These are phyloP conservation scores for Arthrobotrys sphaeroides DNA, from an alignment of 2,329 filamentous ascomycete genomes.

Conservation along the genomic window DNA sequence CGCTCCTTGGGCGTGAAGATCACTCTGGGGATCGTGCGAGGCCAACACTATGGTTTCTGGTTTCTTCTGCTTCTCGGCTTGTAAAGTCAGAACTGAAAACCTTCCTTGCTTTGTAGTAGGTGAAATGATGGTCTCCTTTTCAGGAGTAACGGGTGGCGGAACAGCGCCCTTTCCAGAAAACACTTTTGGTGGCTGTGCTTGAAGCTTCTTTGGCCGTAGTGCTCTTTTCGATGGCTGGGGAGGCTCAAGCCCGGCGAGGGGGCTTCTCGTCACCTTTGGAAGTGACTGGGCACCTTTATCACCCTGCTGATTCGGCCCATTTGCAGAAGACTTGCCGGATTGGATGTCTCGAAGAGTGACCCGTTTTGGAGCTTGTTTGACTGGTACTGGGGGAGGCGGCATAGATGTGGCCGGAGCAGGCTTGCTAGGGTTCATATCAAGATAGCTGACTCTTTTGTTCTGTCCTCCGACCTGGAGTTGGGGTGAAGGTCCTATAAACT, in stretches of 20 bases:
- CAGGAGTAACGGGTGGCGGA: neutral
- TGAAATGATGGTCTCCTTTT: neutral
- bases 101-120: neutral
- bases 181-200: neutral
- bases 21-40: too few species aligned
- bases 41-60: neutral
- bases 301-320: neutral
- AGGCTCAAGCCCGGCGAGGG: neutral
- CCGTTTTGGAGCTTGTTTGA: too few species aligned
- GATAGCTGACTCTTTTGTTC: conserved; percentile 16
- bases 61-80: conserved; percentile 3
- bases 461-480: conserved; percentile 5
- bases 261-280: neutral
- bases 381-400: too few species aligned
- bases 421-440: neutral
- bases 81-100: conserved; percentile 1
- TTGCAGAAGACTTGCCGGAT: too few species aligned
- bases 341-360: too few species aligned
- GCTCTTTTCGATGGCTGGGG: neutral
- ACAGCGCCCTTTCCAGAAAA: neutral
- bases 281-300: neutral
- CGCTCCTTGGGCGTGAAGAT: too few species aligned
- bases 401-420: neutral
- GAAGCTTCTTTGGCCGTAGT: neutral
- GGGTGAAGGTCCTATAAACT: conserved; percentile 22